These are phyloP conservation scores for Micractinium conductrix DNA, from an alignment of 139 green algal genomes.

Conservation along the genomic window DNA sequence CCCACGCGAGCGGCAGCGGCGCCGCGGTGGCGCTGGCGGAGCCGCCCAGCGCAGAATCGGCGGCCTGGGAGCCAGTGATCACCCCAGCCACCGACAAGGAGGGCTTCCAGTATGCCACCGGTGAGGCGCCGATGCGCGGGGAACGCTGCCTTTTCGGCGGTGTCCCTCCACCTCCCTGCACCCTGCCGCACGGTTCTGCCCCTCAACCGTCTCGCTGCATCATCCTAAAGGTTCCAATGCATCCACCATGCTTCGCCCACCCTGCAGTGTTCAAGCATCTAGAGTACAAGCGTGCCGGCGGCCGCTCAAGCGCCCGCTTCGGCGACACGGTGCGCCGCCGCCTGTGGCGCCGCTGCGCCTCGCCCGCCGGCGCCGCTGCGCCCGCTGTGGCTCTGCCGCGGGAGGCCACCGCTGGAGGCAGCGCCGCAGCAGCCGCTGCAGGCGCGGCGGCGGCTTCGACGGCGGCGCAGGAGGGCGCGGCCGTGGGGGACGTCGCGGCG, in stretches of 20 bases:
- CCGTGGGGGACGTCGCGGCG: not conserved
- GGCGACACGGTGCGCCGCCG: conserved; percentile 54
- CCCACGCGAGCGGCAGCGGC: conserved; percentile 28
- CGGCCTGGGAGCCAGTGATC: conserved; percentile 40
- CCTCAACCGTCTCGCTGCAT: too few relatives aligned
- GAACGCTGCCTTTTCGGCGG: too few relatives aligned
- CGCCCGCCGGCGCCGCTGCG: not conserved
- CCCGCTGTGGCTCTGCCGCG: not conserved
- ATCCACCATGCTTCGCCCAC: too few relatives aligned
- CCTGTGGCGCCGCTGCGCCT: conserved; percentile 26
- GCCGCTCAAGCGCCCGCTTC: conserved; percentile 45
- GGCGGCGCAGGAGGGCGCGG: not conserved
- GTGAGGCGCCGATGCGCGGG: too few relatives aligned
- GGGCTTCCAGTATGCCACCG: conserved; percentile 60
- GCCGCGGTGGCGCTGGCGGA: conserved; percentile 8
- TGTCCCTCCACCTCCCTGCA: too few relatives aligned
- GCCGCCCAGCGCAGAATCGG: not conserved
- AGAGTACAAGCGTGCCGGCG: conserved; percentile 54
- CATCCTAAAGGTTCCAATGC: too few relatives aligned
- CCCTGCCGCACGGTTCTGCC: too few relatives aligned
- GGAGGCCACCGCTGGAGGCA: not conserved
- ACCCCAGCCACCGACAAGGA: conserved; percentile 44
- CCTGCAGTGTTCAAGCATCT: conserved; percentile 58
- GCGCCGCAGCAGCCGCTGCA: conserved; percentile 25
- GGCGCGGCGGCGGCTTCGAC: conserved; percentile 21